Conservation (phyloP, 768 basidiomycete genomes). For the Suillus brevipes region DNA sequence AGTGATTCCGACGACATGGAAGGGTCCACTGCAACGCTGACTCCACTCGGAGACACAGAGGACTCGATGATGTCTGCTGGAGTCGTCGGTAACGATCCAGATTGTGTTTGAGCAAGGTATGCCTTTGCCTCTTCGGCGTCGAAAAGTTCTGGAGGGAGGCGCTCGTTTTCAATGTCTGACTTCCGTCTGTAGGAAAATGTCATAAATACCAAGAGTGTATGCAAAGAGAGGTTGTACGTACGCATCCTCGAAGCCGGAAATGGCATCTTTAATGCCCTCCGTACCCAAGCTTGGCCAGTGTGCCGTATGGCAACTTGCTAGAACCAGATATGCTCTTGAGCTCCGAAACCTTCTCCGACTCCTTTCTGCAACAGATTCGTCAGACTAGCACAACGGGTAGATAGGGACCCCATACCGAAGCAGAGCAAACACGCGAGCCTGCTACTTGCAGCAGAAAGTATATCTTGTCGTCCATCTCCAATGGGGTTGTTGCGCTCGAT, state of each 20-base stretch:
- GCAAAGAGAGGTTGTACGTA: conserved; percentile 43
- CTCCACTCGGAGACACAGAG: conserved; percentile 47
- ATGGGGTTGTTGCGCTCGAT: too few species aligned
- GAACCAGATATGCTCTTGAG: conserved; percentile 89
- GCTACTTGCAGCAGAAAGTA: too few species aligned
- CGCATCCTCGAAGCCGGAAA: conserved; percentile 94
- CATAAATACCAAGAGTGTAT: neutral
- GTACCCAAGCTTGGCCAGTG: conserved; percentile 83
- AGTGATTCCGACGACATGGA: conserved; percentile 23
- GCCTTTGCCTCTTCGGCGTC: conserved; percentile 75
- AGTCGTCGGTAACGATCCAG: conserved; percentile 50
- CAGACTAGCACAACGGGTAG: neutral
- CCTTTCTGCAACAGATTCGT: conserved; percentile 61
- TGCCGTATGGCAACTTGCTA: conserved; percentile 75
- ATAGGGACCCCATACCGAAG: conserved; percentile 66
- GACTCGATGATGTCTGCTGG: conserved; percentile 45
- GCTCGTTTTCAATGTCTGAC: conserved; percentile 98
- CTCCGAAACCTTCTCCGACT: conserved; percentile 96
- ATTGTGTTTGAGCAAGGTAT: conserved; percentile 42
- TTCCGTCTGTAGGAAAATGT: conserved; percentile 65
- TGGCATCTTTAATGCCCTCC: conserved; percentile 94
- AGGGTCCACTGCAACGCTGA: conserved; percentile 42
- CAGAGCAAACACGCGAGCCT: conserved; percentile 92
- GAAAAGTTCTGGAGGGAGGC: conserved; percentile 93
- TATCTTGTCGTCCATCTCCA: too few species aligned